Conservation (phyloP, 768 basidiomycete species). For the Rhodocollybia butyracea region DNA sequence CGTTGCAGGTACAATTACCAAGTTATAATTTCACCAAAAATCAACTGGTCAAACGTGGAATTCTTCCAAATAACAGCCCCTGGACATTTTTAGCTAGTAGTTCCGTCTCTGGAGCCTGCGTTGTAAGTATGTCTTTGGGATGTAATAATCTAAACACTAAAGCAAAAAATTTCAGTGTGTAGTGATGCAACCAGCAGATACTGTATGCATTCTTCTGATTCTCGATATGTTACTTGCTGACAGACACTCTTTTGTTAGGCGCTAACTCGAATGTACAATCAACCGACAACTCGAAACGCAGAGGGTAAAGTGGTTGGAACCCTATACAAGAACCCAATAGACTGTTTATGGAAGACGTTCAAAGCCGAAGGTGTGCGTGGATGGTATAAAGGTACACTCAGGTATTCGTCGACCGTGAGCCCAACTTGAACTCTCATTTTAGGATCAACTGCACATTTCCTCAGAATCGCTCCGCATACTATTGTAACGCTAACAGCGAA, state of each 20-base stretch:
- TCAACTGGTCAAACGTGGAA: constrained; percentile 63
- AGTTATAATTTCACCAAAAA: constrained; percentile 94
- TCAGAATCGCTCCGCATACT: constrained; percentile 91
- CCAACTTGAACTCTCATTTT: not conserved
- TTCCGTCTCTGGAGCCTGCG: constrained; percentile 86
- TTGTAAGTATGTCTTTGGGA: constrained; percentile 50
- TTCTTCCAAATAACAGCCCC: constrained; percentile 72
- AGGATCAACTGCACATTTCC: constrained; percentile 93
- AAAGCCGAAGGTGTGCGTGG: constrained; percentile 85
- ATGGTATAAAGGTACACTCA: constrained; percentile 84
- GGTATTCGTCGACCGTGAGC: not conserved
- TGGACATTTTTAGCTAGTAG: constrained; percentile 90
- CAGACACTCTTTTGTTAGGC: constrained; percentile 41
- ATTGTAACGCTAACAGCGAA: constrained; percentile 91
- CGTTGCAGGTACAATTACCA: constrained; percentile 82
- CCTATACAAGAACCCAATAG: constrained; percentile 88
- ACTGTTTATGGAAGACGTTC: constrained; percentile 96
- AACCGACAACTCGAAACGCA: constrained; percentile 71
- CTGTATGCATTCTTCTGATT: constrained; percentile 39
- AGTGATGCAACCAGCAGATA: constrained; percentile 95
- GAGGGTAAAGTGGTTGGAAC: constrained; percentile 71
- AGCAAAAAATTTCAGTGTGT: constrained; percentile 53
- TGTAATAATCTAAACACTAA: constrained; percentile 6
- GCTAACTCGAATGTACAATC: constrained; percentile 94
- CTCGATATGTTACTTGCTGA: not conserved